Base-by-base conservation (phyloP, 75 land plant species). In the Sequoia sempervirens region DNA sequence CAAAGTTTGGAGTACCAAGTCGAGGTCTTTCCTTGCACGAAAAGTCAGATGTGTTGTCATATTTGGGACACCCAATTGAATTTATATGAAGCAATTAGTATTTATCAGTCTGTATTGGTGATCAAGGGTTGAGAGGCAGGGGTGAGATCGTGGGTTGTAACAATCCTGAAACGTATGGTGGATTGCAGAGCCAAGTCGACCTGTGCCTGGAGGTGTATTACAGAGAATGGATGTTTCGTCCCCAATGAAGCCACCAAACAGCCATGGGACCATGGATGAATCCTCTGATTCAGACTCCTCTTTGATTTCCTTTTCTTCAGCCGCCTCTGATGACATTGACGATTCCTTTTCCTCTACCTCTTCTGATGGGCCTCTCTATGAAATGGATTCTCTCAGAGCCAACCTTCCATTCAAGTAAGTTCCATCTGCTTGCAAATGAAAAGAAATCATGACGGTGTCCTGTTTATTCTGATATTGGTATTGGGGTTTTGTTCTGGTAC, bases 371-470 rank as follows among this genome's bases (percentile, higher is more conserved):
- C 81, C 88, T 64, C 56, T 87, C 72, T 82, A 87, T 43, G 81
- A 87, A 32, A 84, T 87, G 81, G 82, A 85, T 14, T 81, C 88
- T 61, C 82, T 84, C 32, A 61, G 85, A 64, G 83, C 80, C 68
- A 75, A 87, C n/a, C 86, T 87, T 50, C 88, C 88, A 10, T 74
- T 81, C 80, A 81, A 84, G 85, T 84, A 72, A 69, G 74, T 75
- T 46, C 20, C 20, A 34, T 18, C 20, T 74, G 11, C 18, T 11
- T 37, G 32, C 80, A 37, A 17, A 80, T 38, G n/a, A 40, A 53
- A 46, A 50, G 40, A 8, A 6, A 26, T 84, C n/a, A 38, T 2
- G 28, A n/a, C 4, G 32, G n/a, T 41, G 5, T 46, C 3, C 56
- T 38, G 54, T 52, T n/a, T 46, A n/a, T 28, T 80, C 56, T 43